Evolutionary conservation across 2,329 filamentous ascomycete genomes (phyloP), one percentile per base, ranked within the genome.

Genomic region (Diaporthe velutina): DNA sequence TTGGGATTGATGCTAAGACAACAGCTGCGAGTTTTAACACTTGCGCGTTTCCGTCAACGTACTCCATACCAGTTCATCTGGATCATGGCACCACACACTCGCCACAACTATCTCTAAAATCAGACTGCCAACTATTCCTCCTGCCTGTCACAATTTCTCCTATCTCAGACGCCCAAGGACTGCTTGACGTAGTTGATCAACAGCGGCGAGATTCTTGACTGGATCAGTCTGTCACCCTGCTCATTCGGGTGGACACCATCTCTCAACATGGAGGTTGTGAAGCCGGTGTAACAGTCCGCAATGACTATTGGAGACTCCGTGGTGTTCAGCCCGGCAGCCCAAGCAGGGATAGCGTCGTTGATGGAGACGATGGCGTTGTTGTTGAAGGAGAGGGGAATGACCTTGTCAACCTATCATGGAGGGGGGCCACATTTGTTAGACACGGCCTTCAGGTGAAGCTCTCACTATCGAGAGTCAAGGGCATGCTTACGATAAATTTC

Each of bases 181-280:
- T 67, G 30, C 30, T 50, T 38, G 30, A 52, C 45, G 35, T 67
- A 52, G 22, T 67, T 28, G 13, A 52, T 38, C 22, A 67, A 17
- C 30, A 38, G 33, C 30, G 45, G 61, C 30, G 42, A 52, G 61
- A 67, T 28, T 19, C n/a, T 52, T 7, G 61, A 50, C 45, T 67
- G 42, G 30, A 67, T 67, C 45, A 52, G 22, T 22, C 45, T 52
- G 72, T 85, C 83, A 12, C 84, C 84, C 5, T 77, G 77, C 0
- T 80, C 78, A 75, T 83, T 84, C 1, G 85, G 84, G 74, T 86
- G 84, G 13, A 87, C 81, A 15, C 84, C 84, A 75, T 86, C 85
- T 13, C 81, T 78, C 57, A 84, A 76, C 68, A 82, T 80, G 5
- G 77, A 77, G 13, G 77, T 80, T 7, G 54, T 50, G 74, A 82